Conservation (phyloP, 2,329 filamentous ascomycete species). For the Alternaria conjuncta region DNA sequence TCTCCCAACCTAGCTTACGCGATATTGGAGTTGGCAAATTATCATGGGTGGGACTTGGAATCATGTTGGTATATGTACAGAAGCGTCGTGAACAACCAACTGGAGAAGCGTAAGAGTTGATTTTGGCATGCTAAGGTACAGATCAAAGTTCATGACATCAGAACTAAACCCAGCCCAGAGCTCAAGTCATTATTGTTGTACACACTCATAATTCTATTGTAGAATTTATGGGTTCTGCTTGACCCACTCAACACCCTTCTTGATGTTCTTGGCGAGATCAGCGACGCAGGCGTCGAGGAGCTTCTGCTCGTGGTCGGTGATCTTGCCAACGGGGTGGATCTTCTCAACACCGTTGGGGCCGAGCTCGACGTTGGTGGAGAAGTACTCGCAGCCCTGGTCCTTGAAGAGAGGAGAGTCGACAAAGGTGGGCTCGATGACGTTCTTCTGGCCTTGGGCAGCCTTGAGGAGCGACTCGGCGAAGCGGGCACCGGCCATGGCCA, state of each 20-base stretch:
- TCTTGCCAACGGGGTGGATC: conserved; percentile 84
- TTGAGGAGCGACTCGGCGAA: conserved; percentile 92
- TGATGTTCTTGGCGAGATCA: conserved; percentile 92
- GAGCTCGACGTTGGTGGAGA: conserved; percentile 92
- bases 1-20: not conserved
- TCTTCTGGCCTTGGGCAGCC: conserved; percentile 91
- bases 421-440: conserved; percentile 93
- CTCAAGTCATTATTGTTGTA: conserved; percentile 39
- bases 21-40: not conserved
- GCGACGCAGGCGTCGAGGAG: conserved; percentile 83
- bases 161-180: conserved; percentile 27
- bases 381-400: conserved; percentile 97
- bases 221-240: conserved; percentile 59
- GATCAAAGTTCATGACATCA: conserved; percentile 29
- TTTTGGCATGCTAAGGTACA: conserved; percentile 29
- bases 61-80: too few relatives aligned
- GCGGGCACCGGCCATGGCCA: conserved; percentile 91
- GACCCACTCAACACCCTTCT: conserved; percentile 79
- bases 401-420: conserved; percentile 98
- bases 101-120: conserved; percentile 12
- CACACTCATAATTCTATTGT: conserved; percentile 15
- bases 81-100: not conserved
- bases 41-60: not conserved
- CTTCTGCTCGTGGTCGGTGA: conserved; percentile 86
- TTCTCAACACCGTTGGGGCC: conserved; percentile 95